Conservation (phyloP, 83 land plant species). For the Larix sibirica region DNA sequence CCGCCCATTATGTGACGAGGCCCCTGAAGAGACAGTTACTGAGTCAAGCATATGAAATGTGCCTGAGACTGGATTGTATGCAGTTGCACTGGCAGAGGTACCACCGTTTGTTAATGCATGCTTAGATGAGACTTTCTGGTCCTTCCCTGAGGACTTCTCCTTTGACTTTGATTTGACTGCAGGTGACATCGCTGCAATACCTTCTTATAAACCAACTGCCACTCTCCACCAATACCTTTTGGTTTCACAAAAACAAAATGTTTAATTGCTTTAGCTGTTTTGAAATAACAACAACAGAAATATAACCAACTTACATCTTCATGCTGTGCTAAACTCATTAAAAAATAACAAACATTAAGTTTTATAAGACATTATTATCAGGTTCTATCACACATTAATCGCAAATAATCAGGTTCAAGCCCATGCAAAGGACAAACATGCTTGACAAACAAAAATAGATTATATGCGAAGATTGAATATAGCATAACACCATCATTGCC, state of each 20-base stretch:
- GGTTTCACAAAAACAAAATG: slow-evolving; percentile 3
- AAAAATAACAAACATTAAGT: not conserved
- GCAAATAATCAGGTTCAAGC: not conserved
- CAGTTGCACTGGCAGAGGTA: slow-evolving; percentile 57
- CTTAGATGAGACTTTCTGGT: slow-evolving; percentile 43
- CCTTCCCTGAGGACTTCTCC: slow-evolving; percentile 41
- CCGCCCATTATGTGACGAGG: slow-evolving; percentile 43
- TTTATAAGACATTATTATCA: not conserved
- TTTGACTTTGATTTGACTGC: slow-evolving; percentile 55
- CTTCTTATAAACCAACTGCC: not conserved
- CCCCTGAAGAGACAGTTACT: slow-evolving; percentile 25
- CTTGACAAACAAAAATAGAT: not conserved
- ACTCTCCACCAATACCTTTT: slow-evolving; percentile 4
- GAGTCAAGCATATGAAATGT: slow-evolving; percentile 75
- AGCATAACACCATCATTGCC: not conserved
- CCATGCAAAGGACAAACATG: not conserved
- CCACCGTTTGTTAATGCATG: slow-evolving; percentile 28
- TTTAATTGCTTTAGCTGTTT: not conserved
- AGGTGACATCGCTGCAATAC: slow-evolving; percentile 55
- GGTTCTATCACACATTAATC: too few relatives aligned
- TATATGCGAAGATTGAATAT: not conserved
- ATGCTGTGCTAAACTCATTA: not conserved
- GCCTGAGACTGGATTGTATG: slow-evolving; percentile 74
- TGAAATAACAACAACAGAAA: not conserved
- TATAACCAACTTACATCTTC: not conserved